phyloP scores from a whole-genome alignment of 208 protist genomes.

The Leishmania major region DNA sequence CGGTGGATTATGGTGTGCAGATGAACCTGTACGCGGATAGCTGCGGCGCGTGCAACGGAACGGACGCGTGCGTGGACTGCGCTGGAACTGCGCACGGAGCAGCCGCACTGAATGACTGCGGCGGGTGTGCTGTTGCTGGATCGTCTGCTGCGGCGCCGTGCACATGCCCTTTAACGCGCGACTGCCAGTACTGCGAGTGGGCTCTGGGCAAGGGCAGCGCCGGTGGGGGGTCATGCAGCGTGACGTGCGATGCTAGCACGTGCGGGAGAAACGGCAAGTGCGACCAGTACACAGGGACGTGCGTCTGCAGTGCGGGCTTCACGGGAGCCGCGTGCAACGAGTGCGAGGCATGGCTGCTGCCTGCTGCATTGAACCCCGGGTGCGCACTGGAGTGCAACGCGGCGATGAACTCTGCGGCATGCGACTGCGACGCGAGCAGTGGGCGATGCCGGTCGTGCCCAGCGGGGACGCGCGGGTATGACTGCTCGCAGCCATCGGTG shows the following conservation, averaged over 20 bases:
- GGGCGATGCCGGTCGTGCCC: conserved; percentile 23
- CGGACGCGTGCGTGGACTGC: conserved; percentile 48
- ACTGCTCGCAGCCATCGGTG: conserved; percentile 12
- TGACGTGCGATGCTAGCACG: conserved; percentile 12
- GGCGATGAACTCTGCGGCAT: conserved; percentile 1
- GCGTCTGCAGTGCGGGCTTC: conserved; percentile 29
- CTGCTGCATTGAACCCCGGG: conserved; percentile 8
- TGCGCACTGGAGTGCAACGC: conserved; percentile 20
- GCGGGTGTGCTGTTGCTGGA: conserved; percentile 30
- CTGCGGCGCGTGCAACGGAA: conserved; percentile 47
- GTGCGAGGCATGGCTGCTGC: conserved; percentile 22
- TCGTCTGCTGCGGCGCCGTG: conserved; percentile 14
- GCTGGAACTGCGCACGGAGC: conserved; percentile 22
- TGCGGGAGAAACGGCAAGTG: conserved; percentile 23
- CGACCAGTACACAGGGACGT: conserved; percentile 36
- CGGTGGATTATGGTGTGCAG: conserved; percentile 21
- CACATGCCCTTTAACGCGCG: conserved; percentile 26
- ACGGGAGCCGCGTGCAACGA: conserved; percentile 15
- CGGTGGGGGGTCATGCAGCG: conserved; percentile 15
- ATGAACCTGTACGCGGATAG: conserved; percentile 47
- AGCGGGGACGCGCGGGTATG: conserved; percentile 18
- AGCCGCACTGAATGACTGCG: conserved; percentile 23
- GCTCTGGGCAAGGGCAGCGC: conserved; percentile 5
- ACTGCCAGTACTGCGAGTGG: conserved; percentile 50
- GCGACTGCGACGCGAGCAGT: conserved; percentile 13